These are phyloP conservation scores for Miscanthus sacchariflorus DNA, from an alignment of 202 grass and related monocot genomes.

Conservation along the genomic window DNA sequence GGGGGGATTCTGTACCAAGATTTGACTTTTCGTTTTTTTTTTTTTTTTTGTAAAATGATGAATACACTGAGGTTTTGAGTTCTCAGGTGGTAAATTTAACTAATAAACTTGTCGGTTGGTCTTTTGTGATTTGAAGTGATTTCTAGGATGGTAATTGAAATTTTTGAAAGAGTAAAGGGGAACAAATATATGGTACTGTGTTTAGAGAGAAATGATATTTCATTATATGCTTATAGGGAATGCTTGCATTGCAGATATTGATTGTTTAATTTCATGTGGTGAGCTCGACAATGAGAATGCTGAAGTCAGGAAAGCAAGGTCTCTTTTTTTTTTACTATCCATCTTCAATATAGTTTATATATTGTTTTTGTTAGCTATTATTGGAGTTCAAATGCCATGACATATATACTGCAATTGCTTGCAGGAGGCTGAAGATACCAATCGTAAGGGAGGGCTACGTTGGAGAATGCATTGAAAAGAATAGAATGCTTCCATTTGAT, in stretches of 20 bases:
- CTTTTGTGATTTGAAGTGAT: neutral
- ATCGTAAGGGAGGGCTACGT: slow-evolving; percentile 86
- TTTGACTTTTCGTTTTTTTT: neutral
- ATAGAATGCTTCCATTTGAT: slow-evolving; percentile 81
- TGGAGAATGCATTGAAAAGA: slow-evolving; percentile 73
- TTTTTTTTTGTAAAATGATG: neutral
- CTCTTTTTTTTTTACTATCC: slow-evolving; percentile 29
- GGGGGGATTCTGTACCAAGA: neutral
- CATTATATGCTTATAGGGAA: slow-evolving; percentile 41
- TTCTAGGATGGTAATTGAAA: neutral
- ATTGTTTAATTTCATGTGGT: slow-evolving; percentile 78
- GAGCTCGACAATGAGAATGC: slow-evolving; percentile 68
- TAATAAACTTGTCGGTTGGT: slow-evolving; percentile 4
- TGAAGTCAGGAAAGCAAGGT: slow-evolving; percentile 96
- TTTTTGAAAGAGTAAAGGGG: neutral
- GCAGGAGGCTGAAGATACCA: slow-evolving; percentile 91
- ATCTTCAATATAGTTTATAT: slow-evolving; percentile 23
- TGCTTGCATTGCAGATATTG: slow-evolving; percentile 71
- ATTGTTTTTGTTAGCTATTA: slow-evolving; percentile 17
- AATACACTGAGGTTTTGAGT: neutral
- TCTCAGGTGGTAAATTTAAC: neutral
- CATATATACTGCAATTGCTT: slow-evolving; percentile 40
- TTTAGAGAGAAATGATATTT: neutral
- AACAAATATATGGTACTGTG: slow-evolving; percentile 8
- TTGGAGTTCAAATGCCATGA: slow-evolving; percentile 27